phyloP scores from a whole-genome alignment of 2,329 filamentous ascomycete genomes.

The Aureobasidium sp. region DNA sequence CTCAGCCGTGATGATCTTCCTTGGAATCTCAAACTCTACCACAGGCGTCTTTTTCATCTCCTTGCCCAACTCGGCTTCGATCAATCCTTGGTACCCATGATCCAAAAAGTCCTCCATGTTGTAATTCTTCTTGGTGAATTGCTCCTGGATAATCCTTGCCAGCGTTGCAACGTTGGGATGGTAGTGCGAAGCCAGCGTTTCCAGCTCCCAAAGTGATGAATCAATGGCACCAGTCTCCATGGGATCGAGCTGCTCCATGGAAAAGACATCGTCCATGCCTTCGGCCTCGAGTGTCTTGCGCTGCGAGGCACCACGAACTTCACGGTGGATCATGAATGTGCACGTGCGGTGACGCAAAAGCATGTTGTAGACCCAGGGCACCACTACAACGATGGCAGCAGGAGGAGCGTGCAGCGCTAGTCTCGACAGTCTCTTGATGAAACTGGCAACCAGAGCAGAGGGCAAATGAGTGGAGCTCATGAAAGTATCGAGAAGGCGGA shows the following conservation, averaged over 20 bases:
- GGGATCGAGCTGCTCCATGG: constrained; percentile 68
- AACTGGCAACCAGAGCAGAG: constrained; percentile 82
- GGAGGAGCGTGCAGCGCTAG: constrained; percentile 84
- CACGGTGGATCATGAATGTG: constrained; percentile 91
- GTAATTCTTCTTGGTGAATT: constrained; percentile 94
- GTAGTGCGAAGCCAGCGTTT: constrained; percentile 85
- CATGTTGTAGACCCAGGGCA: constrained; percentile 94
- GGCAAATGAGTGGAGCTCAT: constrained; percentile 87
- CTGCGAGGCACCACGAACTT: constrained; percentile 47
- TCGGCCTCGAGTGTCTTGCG: constrained; percentile 54
- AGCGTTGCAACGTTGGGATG: constrained; percentile 95
- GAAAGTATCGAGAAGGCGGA: constrained; percentile 86
- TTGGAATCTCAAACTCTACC: constrained; percentile 90
- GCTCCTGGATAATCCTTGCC: constrained; percentile 87
- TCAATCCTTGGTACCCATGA: constrained; percentile 77
- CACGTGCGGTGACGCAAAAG: constrained; percentile 83
- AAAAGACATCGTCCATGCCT: constrained; percentile 68
- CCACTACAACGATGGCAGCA: constrained; percentile 75
- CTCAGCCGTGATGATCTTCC: constrained; percentile 58
- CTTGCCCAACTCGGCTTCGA: constrained; percentile 78
- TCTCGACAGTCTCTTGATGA: constrained; percentile 86
- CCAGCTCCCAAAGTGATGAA: constrained; percentile 90
- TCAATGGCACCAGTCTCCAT: constrained; percentile 83
- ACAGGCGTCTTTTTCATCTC: constrained; percentile 79
- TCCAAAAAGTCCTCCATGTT: constrained; percentile 97